These are phyloP conservation scores for Cyberlindnera sargentensis DNA, from an alignment of 805 yeast species.

Conservation along the genomic window DNA sequence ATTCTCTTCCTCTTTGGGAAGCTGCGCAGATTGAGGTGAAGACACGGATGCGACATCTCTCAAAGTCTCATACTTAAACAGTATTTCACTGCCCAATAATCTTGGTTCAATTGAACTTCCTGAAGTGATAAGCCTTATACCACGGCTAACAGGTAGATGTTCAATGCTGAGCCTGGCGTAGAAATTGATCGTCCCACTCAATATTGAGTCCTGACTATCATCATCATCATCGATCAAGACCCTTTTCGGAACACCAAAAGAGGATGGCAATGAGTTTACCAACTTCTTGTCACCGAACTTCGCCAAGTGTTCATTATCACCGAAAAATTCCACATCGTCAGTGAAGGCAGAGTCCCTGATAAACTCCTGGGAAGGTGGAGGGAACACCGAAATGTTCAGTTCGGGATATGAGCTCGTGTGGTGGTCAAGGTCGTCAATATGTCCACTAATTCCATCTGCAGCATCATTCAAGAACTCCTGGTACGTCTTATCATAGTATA, in stretches of 20 bases:
- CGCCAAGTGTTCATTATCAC: neutral
- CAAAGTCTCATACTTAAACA: too few relatives aligned
- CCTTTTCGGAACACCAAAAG: neutral
- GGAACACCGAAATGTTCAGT: too few relatives aligned
- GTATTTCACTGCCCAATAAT: too few relatives aligned
- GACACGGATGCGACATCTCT: too few relatives aligned
- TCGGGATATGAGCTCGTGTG: too few relatives aligned
- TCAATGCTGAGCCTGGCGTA: neutral
- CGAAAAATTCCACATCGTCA: neutral
- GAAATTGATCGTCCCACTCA: neutral
- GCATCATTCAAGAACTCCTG: conserved; percentile 1
- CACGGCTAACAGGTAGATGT: conserved; percentile 1
- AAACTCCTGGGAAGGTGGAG: neutral
- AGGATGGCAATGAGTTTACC: neutral
- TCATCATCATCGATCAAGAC: neutral
- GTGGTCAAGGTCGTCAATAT: too few relatives aligned
- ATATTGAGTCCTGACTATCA: neutral
- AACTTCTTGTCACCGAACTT: neutral
- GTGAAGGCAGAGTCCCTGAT: neutral
- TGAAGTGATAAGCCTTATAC: conserved; percentile 12
- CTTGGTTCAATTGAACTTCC: conserved; percentile 10
- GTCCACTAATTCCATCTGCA: neutral
- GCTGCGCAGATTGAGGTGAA: neutral
- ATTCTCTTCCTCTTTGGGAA: neutral
- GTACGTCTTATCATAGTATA: neutral